Conservation (phyloP, 1,284 basidiomycete genomes). For the Tremellales sp. region DNA sequence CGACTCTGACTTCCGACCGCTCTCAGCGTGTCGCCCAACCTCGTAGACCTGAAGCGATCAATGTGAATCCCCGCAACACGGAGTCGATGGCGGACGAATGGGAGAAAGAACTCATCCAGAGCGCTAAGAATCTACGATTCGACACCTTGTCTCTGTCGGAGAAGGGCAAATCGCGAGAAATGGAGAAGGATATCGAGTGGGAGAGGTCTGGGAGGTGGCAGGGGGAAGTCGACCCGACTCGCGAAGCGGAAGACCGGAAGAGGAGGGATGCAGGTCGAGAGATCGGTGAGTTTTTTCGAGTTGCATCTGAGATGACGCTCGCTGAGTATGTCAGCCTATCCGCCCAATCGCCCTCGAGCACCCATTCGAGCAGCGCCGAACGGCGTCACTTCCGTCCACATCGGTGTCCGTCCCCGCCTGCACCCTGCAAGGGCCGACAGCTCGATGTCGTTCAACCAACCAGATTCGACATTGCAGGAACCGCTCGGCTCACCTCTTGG, state of each 20-base stretch:
- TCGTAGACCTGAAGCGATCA: not conserved
- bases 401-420: slow-evolving; percentile 35
- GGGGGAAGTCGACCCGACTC: slow-evolving; percentile 8
- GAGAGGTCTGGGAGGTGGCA: slow-evolving; percentile 29
- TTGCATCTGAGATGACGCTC: not conserved
- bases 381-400: slow-evolving; percentile 35
- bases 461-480: slow-evolving; percentile 15
- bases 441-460: slow-evolving; percentile 30
- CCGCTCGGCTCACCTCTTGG: slow-evolving; percentile 23
- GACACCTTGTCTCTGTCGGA: not conserved
- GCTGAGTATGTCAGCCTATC: slow-evolving; percentile 24
- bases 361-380: slow-evolving; percentile 27
- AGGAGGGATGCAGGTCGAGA: slow-evolving; percentile 23
- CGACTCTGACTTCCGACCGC: not conserved
- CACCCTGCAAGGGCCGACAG: slow-evolving; percentile 25
- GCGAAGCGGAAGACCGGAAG: slow-evolving; percentile 26
- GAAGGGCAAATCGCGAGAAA: slow-evolving; percentile 3
- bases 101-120: not conserved
- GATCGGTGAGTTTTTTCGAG: slow-evolving; percentile 21
- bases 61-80: not conserved
- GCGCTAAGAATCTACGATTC: not conserved
- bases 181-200: slow-evolving; percentile 21
- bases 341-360: slow-evolving; percentile 25
- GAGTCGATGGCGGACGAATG: not conserved
- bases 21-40: not conserved